Percentiles rank a stretch among this genome's conserved stretches.
Conservation (phyloP, 2,329 filamentous ascomycete genomes). For the Aspergillus proliferans region DNA sequence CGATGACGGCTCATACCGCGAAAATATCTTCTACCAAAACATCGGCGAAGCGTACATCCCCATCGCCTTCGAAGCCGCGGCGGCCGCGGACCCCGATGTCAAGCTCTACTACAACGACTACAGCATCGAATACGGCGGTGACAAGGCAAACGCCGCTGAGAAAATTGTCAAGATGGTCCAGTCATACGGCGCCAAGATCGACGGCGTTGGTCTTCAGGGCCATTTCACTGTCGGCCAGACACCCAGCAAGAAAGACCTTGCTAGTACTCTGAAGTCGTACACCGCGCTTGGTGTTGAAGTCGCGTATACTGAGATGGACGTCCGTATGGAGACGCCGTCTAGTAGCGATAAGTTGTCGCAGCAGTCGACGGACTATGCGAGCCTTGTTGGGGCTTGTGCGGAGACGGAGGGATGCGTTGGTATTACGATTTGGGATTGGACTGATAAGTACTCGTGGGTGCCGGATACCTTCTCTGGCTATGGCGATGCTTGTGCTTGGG, state of each 20-base stretch:
- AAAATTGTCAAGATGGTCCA: slow-evolving; percentile 35
- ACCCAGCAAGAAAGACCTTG: slow-evolving; percentile 34
- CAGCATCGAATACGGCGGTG: slow-evolving; percentile 35
- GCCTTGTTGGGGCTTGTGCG: slow-evolving; percentile 25
- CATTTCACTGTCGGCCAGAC: slow-evolving; percentile 37
- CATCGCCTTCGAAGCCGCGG: slow-evolving; percentile 42
- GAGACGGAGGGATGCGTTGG: slow-evolving; percentile 26
- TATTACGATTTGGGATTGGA: slow-evolving; percentile 38
- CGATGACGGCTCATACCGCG: slow-evolving; percentile 42
- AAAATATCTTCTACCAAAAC: slow-evolving; percentile 35
- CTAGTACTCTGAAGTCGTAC: slow-evolving; percentile 33
- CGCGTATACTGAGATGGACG: slow-evolving; percentile 44
- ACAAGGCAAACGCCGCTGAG: slow-evolving; percentile 30
- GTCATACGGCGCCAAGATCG: slow-evolving; percentile 37
- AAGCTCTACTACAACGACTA: slow-evolving; percentile 44
- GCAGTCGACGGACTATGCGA: slow-evolving; percentile 28
- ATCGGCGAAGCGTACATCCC: slow-evolving; percentile 43
- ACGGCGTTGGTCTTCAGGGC: slow-evolving; percentile 44
- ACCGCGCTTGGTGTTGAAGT: slow-evolving; percentile 35
- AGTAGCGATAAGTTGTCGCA: slow-evolving; percentile 19
- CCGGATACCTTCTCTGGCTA: slow-evolving; percentile 37
- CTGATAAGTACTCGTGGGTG: slow-evolving; percentile 44
- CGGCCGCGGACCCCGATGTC: slow-evolving; percentile 53
- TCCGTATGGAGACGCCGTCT: slow-evolving; percentile 37
- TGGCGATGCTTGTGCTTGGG: slow-evolving; percentile 42